Base-by-base conservation (phyloP, 495 filamentous ascomycete genomes). In the Penicillium diatomitis region DNA sequence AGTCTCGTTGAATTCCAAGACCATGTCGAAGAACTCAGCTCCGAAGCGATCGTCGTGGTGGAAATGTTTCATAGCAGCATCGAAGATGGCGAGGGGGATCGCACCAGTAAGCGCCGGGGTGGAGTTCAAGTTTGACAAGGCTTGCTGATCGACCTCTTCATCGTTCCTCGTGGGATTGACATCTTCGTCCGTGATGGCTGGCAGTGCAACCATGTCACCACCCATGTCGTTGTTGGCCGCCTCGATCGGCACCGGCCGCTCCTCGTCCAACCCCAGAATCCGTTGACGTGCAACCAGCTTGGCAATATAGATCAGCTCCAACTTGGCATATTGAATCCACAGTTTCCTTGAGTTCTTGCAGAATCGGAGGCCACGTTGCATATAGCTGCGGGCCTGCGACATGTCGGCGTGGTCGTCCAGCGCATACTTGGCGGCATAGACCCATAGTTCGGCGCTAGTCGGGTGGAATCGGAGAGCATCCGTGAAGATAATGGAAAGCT, bases 1-100 rank as follows among this genome's bases (percentile, higher is more conserved):
- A 11, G 87, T 62, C 29, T 75, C 64, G 32, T 68, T 62, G 56
- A 95, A 95, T 2, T 73, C 68, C 5, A 79, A 76, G 50, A 89
- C 86, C 66, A 91, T 79, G 54, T 85, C 73, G 58, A 91, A 96
- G 64, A 96, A 95, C 8, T 79, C 69, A 51, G 80, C 77, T 1
- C 81, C 88, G 31, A 90, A 75, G 0, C 66, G 62, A 3, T 81
- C 57, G 48, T 81, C 79, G 33, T 63, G 76, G 69, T 59, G 78
- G 46, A 86, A 83, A 59, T 92, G 77, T 58, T 87, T 90, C 73
- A 84, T 82, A 1, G 88, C 87, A 9, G 85, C 77, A 60, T 95
- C 90, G 54, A 96, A 97, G 35, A 97, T 87, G 32, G 91, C 90
- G 42, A 90, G 76, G 3, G 94, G 90, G 53, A 97, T 94, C 4